Conservation (phyloP, 345 rosid species). For the Camelina hispida region DNA sequence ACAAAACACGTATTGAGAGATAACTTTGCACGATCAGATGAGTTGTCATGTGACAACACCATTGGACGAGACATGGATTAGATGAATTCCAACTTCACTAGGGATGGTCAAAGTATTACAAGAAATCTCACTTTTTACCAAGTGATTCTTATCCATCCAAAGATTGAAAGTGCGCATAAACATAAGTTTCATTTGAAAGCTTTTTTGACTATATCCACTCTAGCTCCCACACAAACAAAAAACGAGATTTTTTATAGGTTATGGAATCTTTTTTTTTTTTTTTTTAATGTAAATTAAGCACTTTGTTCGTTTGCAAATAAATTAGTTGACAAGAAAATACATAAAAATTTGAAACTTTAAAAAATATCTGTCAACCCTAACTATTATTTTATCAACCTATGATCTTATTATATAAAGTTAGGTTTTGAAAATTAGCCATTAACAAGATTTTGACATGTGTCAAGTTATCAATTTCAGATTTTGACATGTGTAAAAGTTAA, state of each 20-base stretch:
- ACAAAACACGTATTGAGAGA: conserved; percentile 23
- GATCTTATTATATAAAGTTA: too few species aligned
- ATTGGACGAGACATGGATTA: conserved; percentile 41
- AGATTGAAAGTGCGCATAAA: conserved; percentile 42
- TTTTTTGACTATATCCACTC: conserved; percentile 48
- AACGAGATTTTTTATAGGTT: neutral
- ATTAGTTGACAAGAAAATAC: neutral
- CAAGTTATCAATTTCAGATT: too few species aligned
- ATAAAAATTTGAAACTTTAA: neutral
- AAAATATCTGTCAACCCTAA: neutral
- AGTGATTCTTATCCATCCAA: conserved; percentile 43
- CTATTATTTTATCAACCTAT: neutral
- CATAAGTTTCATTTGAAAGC: conserved; percentile 33
- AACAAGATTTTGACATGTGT: too few species aligned
- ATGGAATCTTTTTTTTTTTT: conserved; percentile 17
- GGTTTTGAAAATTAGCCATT: too few species aligned
- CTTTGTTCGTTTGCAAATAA: neutral
- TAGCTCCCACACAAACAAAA: conserved; percentile 33
- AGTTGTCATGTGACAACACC: conserved; percentile 30
- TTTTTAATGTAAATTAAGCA: neutral
- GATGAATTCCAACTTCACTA: conserved; percentile 31
- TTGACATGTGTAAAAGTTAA: too few species aligned
- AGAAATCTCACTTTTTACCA: conserved; percentile 39
- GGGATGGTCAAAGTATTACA: conserved; percentile 40
- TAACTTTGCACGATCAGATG: conserved; percentile 31